These are phyloP conservation scores for Pistacia vera DNA, from an alignment of 345 rosid genomes.

Conservation along the genomic window DNA sequence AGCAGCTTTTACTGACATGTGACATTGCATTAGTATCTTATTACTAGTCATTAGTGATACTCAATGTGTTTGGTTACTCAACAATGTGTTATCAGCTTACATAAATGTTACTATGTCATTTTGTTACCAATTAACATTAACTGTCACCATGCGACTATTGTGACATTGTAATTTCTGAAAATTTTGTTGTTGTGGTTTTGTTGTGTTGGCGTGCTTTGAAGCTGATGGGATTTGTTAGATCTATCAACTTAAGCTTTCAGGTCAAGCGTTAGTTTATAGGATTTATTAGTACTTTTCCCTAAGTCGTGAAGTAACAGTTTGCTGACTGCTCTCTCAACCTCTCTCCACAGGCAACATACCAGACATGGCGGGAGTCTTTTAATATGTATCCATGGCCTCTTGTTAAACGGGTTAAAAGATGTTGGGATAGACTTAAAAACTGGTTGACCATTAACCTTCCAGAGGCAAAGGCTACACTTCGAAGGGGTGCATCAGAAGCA, in stretches of 20 bases:
- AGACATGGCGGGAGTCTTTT: conserved; percentile 71
- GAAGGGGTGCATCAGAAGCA: conserved; percentile 77
- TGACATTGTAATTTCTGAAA: neutral
- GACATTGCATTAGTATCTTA: too few species aligned
- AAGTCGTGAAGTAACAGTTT: neutral
- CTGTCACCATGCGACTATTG: neutral
- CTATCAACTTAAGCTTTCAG: neutral
- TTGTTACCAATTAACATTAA: too few species aligned
- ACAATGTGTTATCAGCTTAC: too few species aligned
- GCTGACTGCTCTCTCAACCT: neutral
- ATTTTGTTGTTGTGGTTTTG: too few species aligned
- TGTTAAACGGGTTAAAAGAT: conserved; percentile 68
- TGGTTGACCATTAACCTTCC: conserved; percentile 75
- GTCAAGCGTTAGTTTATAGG: neutral
- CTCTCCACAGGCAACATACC: conserved; percentile 55
- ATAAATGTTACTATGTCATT: too few species aligned
- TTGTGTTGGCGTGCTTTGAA: neutral
- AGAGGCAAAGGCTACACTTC: conserved; percentile 67
- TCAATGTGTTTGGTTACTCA: too few species aligned
- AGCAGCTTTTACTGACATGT: too few species aligned
- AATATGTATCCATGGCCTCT: conserved; percentile 84
- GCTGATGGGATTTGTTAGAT: neutral
- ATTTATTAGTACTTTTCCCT: too few species aligned
- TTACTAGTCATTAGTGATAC: too few species aligned
- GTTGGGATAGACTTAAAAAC: conserved; percentile 66